A percentile compares a stretch with the other conserved stretches of the same genome.
Evolutionary conservation across 768 basidiomycete species (phyloP).

Genomic region (Termitomyces sp.): DNA sequence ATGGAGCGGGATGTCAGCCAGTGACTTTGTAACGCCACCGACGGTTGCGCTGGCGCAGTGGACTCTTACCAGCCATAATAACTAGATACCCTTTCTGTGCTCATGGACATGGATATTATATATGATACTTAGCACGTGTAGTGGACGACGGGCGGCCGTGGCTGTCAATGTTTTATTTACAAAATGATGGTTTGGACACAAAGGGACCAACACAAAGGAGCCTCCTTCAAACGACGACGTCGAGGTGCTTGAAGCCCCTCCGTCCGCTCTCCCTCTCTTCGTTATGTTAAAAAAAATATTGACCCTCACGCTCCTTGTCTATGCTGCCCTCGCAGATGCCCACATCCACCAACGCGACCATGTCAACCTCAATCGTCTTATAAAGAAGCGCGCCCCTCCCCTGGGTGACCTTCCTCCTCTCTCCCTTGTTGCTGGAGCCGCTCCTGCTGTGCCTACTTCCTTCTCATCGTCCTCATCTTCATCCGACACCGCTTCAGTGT

Average conservation of each 20-base stretch:
- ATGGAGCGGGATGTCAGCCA: constrained; percentile 62
- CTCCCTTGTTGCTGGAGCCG: constrained; percentile 27
- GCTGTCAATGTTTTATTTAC: neutral
- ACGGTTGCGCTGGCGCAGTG: constrained; percentile 69
- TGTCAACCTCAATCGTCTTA: constrained; percentile 52
- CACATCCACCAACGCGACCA: constrained; percentile 48
- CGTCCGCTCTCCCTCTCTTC: constrained; percentile 3
- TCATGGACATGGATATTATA: constrained; percentile 7
- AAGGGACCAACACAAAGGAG: neutral
- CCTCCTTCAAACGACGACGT: constrained; percentile 9
- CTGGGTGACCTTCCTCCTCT: constrained; percentile 11
- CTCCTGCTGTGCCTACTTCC: constrained; percentile 19
- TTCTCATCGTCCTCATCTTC: constrained; percentile 9
- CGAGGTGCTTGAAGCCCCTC: constrained; percentile 14
- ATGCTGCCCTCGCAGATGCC: constrained; percentile 42
- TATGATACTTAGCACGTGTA: neutral
- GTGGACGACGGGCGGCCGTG: neutral
- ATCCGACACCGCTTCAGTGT: constrained; percentile 8
- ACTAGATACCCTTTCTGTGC: constrained; percentile 27
- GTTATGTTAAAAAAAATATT: constrained; percentile 46
- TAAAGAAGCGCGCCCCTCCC: constrained; percentile 56
- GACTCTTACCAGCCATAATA: constrained; percentile 72
- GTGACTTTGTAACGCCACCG: constrained; percentile 61
- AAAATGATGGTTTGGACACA: constrained; percentile 6
- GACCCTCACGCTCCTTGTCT: constrained; percentile 61